A percentile compares a stretch with the other conserved stretches of the same genome.
Evolutionary conservation across 2,329 filamentous ascomycete genomes (phyloP).

Genomic region (Drechslerella dactyloides): DNA sequence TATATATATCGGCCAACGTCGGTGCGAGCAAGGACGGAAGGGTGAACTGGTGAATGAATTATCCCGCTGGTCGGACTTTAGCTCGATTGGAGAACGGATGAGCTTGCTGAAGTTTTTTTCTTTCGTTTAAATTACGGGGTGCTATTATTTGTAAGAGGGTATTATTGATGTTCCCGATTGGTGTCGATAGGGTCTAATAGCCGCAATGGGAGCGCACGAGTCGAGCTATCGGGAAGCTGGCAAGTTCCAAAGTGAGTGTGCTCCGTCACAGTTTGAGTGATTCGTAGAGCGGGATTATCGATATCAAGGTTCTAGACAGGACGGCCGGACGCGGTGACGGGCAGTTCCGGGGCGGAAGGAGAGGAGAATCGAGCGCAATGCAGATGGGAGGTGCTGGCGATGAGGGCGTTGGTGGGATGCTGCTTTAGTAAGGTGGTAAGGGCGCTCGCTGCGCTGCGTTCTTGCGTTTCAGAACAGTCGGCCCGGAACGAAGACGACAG

Average conservation of each 20-base stretch:
- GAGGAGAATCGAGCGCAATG: background rate
- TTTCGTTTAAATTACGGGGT: slow-evolving; percentile 1
- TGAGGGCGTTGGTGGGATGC: slow-evolving; percentile 35
- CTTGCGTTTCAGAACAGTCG: slow-evolving; percentile 18
- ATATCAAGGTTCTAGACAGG: background rate
- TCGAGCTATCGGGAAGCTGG: slow-evolving; percentile 7
- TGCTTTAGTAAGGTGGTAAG: slow-evolving; percentile 50
- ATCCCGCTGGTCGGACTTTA: background rate
- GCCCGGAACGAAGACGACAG: slow-evolving; percentile 20
- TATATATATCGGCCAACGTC: background rate
- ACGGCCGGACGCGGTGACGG: slow-evolving; percentile 25
- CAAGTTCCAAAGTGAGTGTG: background rate
- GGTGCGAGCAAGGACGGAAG: background rate
- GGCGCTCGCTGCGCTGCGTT: slow-evolving; percentile 21
- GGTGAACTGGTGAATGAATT: background rate
- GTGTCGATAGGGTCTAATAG: background rate
- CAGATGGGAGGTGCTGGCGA: slow-evolving; percentile 31
- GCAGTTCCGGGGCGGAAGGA: slow-evolving; percentile 9
- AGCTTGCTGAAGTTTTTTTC: background rate
- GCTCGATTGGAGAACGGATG: background rate
- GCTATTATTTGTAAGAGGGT: background rate
- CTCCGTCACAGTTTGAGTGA: background rate
- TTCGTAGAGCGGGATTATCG: slow-evolving; percentile 3
- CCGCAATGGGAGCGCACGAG: slow-evolving; percentile 1
- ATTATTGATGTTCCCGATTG: slow-evolving; percentile 3